These are phyloP conservation scores for Bjerkandera adusta DNA, from an alignment of 1,284 basidiomycete species.

Conservation along the genomic window DNA sequence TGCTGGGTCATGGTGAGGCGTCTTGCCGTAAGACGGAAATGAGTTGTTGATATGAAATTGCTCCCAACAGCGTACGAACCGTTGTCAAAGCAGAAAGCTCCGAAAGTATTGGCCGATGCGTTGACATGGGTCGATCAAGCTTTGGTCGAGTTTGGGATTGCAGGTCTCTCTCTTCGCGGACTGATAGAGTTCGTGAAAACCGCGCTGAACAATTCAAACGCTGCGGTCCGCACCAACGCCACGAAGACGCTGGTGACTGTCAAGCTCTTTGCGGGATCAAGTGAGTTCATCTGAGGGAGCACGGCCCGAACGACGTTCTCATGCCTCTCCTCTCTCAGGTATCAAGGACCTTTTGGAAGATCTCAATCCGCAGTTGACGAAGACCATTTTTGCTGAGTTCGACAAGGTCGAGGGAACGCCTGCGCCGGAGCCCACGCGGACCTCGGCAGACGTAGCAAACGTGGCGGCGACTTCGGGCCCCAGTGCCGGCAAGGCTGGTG, in stretches of 20 bases:
- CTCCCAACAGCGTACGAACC: constrained; percentile 78
- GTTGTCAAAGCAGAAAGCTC: constrained; percentile 92
- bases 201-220: constrained; percentile 92
- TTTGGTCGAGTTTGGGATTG: constrained; percentile 91
- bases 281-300: constrained; percentile 51
- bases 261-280: constrained; percentile 87
- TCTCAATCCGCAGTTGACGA: constrained; percentile 91
- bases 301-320: too few relatives aligned
- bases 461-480: constrained; percentile 36
- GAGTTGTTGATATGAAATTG: constrained; percentile 2
- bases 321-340: constrained; percentile 49
- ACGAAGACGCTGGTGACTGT: constrained; percentile 93
- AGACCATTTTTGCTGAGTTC: constrained; percentile 90
- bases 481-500: constrained; percentile 35
- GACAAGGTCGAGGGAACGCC: constrained; percentile 87
- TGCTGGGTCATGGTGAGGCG: constrained; percentile 83
- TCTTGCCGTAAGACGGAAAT: not conserved
- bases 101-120: constrained; percentile 94
- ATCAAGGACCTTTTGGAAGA: constrained; percentile 93
- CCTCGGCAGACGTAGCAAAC: constrained; percentile 70
- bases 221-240: constrained; percentile 91
- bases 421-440: constrained; percentile 79
- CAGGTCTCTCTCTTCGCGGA: constrained; percentile 79
- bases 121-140: constrained; percentile 88
- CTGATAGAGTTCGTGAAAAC: constrained; percentile 91